A percentile compares a stretch with the other conserved stretches of the same genome.
phyloP scores from a whole-genome alignment of 1,284 basidiomycete genomes.

The Ceratobasidium sp. region DNA sequence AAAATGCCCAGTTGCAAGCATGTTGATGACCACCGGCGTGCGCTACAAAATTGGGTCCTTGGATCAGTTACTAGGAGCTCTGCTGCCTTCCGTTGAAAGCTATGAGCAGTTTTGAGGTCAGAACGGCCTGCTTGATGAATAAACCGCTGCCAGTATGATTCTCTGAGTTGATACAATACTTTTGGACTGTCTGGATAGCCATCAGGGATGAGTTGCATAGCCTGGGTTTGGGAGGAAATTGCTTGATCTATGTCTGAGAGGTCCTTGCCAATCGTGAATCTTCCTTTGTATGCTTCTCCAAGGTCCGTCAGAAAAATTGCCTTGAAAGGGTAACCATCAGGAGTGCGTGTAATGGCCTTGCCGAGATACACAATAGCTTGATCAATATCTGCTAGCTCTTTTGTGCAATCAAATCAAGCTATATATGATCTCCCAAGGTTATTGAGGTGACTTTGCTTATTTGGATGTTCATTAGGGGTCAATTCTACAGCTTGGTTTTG shows the following conservation, averaged over 20 bases:
- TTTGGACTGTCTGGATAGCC: neutral
- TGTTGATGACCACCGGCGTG: neutral
- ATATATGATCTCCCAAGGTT: neutral
- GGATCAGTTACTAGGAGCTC: neutral
- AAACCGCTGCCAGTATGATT: slow-evolving; percentile 2
- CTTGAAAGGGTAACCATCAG: neutral
- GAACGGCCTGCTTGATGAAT: neutral
- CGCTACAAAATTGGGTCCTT: neutral
- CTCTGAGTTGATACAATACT: neutral
- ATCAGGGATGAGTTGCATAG: neutral
- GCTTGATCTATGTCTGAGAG: neutral
- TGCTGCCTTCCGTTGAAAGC: neutral
- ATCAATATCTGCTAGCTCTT: neutral
- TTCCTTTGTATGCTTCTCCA: neutral
- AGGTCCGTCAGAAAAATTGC: neutral
- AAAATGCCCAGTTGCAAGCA: too few species aligned
- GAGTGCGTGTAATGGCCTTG: neutral
- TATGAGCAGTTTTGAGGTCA: slow-evolving; percentile 6
- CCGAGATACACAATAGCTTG: neutral
- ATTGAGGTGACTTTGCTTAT: neutral
- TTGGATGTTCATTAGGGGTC: slow-evolving; percentile 7
- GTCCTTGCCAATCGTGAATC: neutral
- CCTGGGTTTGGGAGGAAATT: neutral
- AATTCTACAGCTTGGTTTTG: neutral
- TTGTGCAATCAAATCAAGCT: neutral